Evolutionary conservation across 2,329 filamentous ascomycete genomes (phyloP).

Genomic region (Fusarium coicis): DNA sequence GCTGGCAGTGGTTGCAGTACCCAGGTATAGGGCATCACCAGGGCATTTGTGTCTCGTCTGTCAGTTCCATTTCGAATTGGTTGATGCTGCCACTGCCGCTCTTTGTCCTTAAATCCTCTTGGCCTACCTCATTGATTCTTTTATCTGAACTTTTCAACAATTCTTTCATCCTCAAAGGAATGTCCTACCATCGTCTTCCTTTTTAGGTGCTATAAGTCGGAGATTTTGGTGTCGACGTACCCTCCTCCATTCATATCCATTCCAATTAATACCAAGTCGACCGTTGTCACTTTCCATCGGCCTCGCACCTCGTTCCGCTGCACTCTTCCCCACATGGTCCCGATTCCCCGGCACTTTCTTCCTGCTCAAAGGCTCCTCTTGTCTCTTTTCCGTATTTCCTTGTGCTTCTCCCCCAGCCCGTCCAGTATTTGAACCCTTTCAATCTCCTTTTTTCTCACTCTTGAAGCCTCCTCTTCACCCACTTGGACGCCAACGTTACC

Average conservation of each 20-base stretch:
- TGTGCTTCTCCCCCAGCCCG: slow-evolving; percentile 7
- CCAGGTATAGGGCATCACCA: not conserved
- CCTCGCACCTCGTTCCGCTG: slow-evolving; percentile 5
- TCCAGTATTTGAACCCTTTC: slow-evolving; percentile 25
- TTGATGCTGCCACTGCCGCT: not conserved
- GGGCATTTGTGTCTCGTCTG: not conserved
- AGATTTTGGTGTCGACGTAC: slow-evolving; percentile 5
- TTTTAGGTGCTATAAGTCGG: not conserved
- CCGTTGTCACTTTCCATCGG: slow-evolving; percentile 1
- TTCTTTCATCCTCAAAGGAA: not conserved
- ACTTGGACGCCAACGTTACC: not conserved
- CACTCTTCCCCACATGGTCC: slow-evolving; percentile 31
- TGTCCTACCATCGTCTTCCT: not conserved
- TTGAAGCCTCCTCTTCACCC: not conserved
- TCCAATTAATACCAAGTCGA: slow-evolving; percentile 9
- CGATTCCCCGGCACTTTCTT: slow-evolving; percentile 38
- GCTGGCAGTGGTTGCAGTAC: not conserved
- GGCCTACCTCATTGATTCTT: not conserved
- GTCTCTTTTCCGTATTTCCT: slow-evolving; percentile 27
- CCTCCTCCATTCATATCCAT: slow-evolving; percentile 17
- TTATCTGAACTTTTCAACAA: not conserved
- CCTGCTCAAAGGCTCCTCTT: slow-evolving; percentile 3
- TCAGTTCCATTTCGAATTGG: not conserved
- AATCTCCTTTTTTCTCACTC: slow-evolving; percentile 10
- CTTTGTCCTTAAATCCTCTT: slow-evolving; percentile 3